A percentile compares a stretch with the other conserved stretches of the same genome.
These are phyloP conservation scores for Martiniozyma asiatica DNA, from an alignment of 1,139 yeast species.

Conservation along the genomic window DNA sequence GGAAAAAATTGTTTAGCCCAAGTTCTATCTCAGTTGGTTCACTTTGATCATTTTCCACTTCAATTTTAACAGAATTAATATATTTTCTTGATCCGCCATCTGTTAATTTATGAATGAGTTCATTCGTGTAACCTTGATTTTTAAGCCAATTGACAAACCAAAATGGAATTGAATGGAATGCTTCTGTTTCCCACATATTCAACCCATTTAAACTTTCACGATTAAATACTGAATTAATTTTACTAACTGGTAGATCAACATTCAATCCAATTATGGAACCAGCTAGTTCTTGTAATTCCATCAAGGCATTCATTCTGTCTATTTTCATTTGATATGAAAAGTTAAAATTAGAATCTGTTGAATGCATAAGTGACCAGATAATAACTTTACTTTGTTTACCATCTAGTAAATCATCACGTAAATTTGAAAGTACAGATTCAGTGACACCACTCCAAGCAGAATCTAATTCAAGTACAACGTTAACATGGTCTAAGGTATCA, in stretches of 20 bases:
- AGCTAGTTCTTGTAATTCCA: conserved; percentile 3
- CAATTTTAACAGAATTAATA: no score
- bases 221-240: no score
- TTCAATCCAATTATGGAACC: conserved; percentile 6
- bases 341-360: conserved; percentile 1
- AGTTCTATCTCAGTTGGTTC: conserved; percentile 26
- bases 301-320: conserved; percentile 6
- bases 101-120: no score
- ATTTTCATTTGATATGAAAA: conserved; percentile 1
- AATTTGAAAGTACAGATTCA: conserved; percentile 30
- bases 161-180: no score
- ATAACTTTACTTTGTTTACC: conserved; percentile 26
- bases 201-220: no score
- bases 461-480: conserved; percentile 55
- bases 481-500: conserved; percentile 63
- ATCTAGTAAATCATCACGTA: conserved; percentile 11
- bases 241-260: not conserved
- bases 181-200: not conserved
- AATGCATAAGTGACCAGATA: conserved; percentile 38
- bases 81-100: no score
- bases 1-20: no score
- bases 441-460: conserved; percentile 82
- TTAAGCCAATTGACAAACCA: not conserved
- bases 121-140: not conserved
- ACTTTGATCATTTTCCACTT: conserved; percentile 34